Conservation (phyloP, 495 filamentous ascomycete species). For the Penicillium waksmanii region DNA sequence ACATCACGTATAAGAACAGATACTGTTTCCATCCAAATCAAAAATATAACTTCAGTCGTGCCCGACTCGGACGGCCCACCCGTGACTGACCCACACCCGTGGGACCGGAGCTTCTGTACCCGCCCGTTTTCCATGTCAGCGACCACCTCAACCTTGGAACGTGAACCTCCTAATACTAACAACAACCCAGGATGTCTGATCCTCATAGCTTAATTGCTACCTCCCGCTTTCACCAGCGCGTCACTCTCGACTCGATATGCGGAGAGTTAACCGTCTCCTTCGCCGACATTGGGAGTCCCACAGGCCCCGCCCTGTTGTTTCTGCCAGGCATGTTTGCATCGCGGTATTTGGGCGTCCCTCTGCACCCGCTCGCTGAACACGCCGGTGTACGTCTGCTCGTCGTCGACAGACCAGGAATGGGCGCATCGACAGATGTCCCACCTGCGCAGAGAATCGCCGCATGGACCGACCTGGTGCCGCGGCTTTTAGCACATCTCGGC, state of each 20-base stretch:
- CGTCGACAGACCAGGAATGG: constrained; percentile 45
- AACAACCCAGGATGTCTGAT: neutral
- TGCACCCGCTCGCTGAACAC: constrained; percentile 34
- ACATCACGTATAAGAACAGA: too few relatives aligned
- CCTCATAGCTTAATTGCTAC: constrained; percentile 21
- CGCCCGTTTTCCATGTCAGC: too few relatives aligned
- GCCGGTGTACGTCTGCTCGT: constrained; percentile 34
- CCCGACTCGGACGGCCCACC: too few relatives aligned
- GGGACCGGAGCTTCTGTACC: too few relatives aligned
- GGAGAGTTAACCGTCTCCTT: constrained; percentile 33
- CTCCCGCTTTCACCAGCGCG: constrained; percentile 31
- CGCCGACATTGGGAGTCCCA: constrained; percentile 28
- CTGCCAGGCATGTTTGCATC: constrained; percentile 43
- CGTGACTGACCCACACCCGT: too few relatives aligned
- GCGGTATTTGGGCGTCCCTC: constrained; percentile 31
- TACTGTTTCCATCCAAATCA: too few relatives aligned
- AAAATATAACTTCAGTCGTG: too few relatives aligned
- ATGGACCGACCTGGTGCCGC: constrained; percentile 49
- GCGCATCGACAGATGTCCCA: constrained; percentile 46
- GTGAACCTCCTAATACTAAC: too few relatives aligned
- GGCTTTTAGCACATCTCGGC: constrained; percentile 40
- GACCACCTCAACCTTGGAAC: too few relatives aligned
- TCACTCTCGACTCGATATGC: constrained; percentile 25
- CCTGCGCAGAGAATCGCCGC: constrained; percentile 37
- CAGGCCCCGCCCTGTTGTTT: constrained; percentile 29